These are phyloP conservation scores for Gautieria morchelliformis DNA, from an alignment of 768 basidiomycete genomes.

Conservation along the genomic window DNA sequence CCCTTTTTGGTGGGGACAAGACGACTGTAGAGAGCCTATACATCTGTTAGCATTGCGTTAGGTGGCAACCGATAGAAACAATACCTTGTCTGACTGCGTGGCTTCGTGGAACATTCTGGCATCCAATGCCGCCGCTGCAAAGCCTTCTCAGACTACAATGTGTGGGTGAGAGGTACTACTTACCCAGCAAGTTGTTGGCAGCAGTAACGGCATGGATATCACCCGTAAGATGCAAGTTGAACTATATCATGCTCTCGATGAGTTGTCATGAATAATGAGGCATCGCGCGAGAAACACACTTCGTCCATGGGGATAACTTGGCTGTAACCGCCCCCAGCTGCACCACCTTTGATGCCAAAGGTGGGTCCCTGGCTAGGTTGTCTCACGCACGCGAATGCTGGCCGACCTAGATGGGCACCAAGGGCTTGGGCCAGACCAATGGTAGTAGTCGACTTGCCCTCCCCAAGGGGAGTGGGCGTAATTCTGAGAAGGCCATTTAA, in stretches of 20 bases:
- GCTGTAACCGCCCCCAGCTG: slow-evolving; percentile 96
- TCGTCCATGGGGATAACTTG: slow-evolving; percentile 99
- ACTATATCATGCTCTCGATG: slow-evolving; percentile 32
- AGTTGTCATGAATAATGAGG: not conserved
- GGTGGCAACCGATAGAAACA: not conserved
- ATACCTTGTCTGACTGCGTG: slow-evolving; percentile 86
- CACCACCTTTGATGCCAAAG: slow-evolving; percentile 98
- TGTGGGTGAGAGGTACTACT: slow-evolving; percentile 6
- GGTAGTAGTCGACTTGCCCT: slow-evolving; percentile 97
- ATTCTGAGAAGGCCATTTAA: slow-evolving; percentile 41
- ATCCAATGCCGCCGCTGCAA: slow-evolving; percentile 83
- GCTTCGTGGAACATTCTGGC: slow-evolving; percentile 97
- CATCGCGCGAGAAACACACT: slow-evolving; percentile 27
- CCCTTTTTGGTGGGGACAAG: slow-evolving; percentile 91
- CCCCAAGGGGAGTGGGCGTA: slow-evolving; percentile 92
- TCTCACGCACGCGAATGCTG: slow-evolving; percentile 91
- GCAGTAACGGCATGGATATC: slow-evolving; percentile 98
- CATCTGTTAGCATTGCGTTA: not conserved
- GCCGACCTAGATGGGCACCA: slow-evolving; percentile 86
- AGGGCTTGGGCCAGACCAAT: slow-evolving; percentile 95
- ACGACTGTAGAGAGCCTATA: slow-evolving; percentile 74
- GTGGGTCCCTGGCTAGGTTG: slow-evolving; percentile 99
- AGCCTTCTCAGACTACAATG: not conserved
- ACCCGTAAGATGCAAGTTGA: slow-evolving; percentile 92
- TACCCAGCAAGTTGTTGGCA: slow-evolving; percentile 92